Conservation (phyloP, 2,329 filamentous ascomycete genomes). For the Stagonosporopsis cucurbitacearum region DNA sequence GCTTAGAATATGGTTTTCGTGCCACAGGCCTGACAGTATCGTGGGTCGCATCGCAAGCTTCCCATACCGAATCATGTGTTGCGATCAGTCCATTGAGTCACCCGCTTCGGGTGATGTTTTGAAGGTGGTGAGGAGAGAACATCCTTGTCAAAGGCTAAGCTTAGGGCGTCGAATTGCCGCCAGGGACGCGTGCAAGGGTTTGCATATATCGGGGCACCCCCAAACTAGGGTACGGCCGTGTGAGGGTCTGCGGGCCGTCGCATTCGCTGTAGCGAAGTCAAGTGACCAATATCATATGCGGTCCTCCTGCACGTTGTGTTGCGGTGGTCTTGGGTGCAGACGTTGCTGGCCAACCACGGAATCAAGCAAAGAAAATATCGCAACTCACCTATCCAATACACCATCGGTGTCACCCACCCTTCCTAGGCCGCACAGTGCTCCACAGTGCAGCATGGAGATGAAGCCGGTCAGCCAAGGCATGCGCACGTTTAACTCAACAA, state of each 20-base stretch:
- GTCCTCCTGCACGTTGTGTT: constrained; percentile 46
- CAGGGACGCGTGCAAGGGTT: constrained; percentile 45
- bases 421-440: constrained; percentile 75
- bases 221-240: constrained; percentile 41
- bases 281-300: constrained; percentile 67
- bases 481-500: constrained; percentile 75
- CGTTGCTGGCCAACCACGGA: constrained; percentile 43
- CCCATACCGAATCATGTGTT: constrained; percentile 11
- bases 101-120: constrained; percentile 23
- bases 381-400: constrained; percentile 86
- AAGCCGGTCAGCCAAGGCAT: constrained; percentile 90
- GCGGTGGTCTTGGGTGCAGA: constrained; percentile 32
- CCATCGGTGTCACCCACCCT: constrained; percentile 76
- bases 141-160: constrained; percentile 38
- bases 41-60: constrained; percentile 16
- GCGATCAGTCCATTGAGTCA: constrained; percentile 21
- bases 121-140: constrained; percentile 24
- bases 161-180: constrained; percentile 47
- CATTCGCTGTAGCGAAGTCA: constrained; percentile 59
- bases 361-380: constrained; percentile 34
- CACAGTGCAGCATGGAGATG: constrained; percentile 77
- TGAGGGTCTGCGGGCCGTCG: constrained; percentile 46
- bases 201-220: constrained; percentile 42
- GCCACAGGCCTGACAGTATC: constrained; percentile 18
- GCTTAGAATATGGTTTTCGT: constrained; percentile 19